Conservation (phyloP, 805 yeast genomes). For the Saccharomycopsis sp. region DNA sequence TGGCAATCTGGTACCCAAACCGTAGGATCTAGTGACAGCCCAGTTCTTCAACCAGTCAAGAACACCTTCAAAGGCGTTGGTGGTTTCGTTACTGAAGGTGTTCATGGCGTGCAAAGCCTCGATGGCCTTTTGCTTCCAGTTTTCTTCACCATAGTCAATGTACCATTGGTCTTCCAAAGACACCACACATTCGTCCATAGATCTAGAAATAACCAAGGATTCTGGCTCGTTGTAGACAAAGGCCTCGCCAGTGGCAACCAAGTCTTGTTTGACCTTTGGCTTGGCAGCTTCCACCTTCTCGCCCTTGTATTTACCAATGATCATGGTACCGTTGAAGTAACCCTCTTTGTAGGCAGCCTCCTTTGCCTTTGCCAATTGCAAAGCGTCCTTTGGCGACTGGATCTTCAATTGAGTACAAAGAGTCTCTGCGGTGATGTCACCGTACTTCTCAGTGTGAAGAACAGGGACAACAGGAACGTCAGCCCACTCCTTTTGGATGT, state of each 20-base stretch:
- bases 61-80: constrained; percentile 88
- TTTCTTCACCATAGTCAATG: constrained; percentile 91
- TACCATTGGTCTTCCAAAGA: constrained; percentile 99
- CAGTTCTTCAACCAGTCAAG: constrained; percentile 95
- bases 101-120: constrained; percentile 74
- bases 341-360: constrained; percentile 96
- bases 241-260: constrained; percentile 71
- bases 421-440: constrained; percentile 79
- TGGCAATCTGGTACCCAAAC: constrained; percentile 90
- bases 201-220: constrained; percentile 79
- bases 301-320: constrained; percentile 77
- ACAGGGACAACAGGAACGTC: constrained; percentile 64
- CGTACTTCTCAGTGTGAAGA: constrained; percentile 76
- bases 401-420: constrained; percentile 84
- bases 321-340: constrained; percentile 81
- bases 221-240: constrained; percentile 95
- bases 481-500: constrained; percentile 83
- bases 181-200: constrained; percentile 95
- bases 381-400: constrained; percentile 87
- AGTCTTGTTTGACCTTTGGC: constrained; percentile 74
- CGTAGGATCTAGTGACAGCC: constrained; percentile 97
- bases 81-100: constrained; percentile 74
- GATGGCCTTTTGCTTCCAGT: constrained; percentile 76
- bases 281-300: constrained; percentile 89
- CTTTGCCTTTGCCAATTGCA: constrained; percentile 84